Conservation (phyloP, 805 yeast genomes). For the Pichia gijzeniarum region DNA sequence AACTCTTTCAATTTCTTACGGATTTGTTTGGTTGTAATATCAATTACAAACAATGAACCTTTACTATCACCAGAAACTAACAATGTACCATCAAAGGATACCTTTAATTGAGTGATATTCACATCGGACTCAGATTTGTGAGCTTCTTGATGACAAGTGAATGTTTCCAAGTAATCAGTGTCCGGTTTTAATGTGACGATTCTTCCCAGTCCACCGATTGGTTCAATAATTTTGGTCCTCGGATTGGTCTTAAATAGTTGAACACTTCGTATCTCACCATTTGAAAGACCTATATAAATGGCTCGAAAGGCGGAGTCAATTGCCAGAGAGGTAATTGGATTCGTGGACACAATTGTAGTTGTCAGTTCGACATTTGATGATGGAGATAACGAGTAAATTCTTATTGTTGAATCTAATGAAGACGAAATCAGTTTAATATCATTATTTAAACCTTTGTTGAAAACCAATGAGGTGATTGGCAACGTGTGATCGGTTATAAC, state of each 20-base stretch:
- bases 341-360: conserved; percentile 66
- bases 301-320: conserved; percentile 77
- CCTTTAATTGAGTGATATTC: conserved; percentile 44
- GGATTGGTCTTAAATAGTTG: conserved; percentile 40
- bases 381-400: conserved; percentile 53
- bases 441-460: conserved; percentile 43
- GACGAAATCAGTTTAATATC: conserved; percentile 63
- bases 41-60: conserved; percentile 68
- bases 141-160: conserved; percentile 42
- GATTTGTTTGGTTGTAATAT: conserved; percentile 63
- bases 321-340: conserved; percentile 49
- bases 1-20: conserved; percentile 44
- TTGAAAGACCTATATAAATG: conserved; percentile 58
- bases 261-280: conserved; percentile 55
- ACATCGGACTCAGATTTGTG: conserved; percentile 21
- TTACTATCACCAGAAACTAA: conserved; percentile 64
- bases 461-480: conserved; percentile 36
- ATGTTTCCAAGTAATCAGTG: conserved; percentile 41
- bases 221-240: conserved; percentile 38
- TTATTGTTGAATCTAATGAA: conserved; percentile 67
- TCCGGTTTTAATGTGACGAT: conserved; percentile 47
- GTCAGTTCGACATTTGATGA: conserved; percentile 35
- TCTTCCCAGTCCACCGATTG: conserved; percentile 53
- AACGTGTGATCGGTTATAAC: conserved; percentile 56
- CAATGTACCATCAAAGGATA: conserved; percentile 70